phyloP scores from a whole-genome alignment of 73 alveolate genomes.

The Paramecium sexaurelia region DNA sequence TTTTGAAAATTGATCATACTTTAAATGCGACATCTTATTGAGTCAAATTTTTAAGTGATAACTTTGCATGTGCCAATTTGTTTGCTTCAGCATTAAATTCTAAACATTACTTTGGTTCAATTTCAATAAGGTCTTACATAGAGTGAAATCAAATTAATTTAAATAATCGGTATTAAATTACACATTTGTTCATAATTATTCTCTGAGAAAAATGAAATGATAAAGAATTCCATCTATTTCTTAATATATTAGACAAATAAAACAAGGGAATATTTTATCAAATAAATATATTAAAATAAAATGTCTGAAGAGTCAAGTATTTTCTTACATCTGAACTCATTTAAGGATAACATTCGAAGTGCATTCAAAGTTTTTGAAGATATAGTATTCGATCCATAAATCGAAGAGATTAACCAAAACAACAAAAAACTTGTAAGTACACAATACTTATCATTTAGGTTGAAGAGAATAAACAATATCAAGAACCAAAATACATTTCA shows the following conservation, averaged over 20 bases:
- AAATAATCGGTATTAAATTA: neutral
- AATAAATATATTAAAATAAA: neutral
- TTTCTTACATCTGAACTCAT: neutral
- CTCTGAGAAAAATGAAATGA: neutral
- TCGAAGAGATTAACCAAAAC: neutral
- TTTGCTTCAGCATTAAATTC: neutral
- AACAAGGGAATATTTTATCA: neutral
- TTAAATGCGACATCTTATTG: neutral
- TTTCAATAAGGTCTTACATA: neutral
- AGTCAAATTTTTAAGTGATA: neutral
- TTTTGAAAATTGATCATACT: neutral
- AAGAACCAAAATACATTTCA: conserved; percentile 1
- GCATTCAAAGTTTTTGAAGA: neutral
- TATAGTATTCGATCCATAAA: neutral
- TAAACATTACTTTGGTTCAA: neutral
- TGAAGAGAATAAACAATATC: neutral
- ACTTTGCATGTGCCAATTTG: neutral
- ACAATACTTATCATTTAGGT: neutral
- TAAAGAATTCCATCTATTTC: neutral
- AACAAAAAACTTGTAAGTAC: neutral
- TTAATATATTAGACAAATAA: neutral
- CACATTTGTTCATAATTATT: neutral
- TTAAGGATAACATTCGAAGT: neutral
- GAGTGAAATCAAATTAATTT: neutral
- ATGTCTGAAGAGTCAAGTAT: neutral